Evolutionary conservation across 139 green algal genomes (phyloP).

Genomic region (Chlorella sp.): DNA sequence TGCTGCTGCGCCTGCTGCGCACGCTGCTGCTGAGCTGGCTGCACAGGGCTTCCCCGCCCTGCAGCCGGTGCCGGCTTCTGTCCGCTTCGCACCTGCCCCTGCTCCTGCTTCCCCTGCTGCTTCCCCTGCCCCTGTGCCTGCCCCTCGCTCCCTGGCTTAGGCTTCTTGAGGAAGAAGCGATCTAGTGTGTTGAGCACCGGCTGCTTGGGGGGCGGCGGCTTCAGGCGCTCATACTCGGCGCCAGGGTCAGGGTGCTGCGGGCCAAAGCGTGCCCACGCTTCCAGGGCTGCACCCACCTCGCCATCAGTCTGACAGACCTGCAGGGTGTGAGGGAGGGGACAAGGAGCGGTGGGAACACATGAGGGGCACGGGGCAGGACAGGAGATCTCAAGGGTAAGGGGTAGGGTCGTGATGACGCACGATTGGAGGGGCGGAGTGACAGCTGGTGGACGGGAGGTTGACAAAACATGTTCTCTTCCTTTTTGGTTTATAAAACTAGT

Average conservation of each 20-base stretch:
- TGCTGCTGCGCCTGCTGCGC: background rate
- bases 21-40: background rate
- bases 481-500: no score
- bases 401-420: no score
- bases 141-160: background rate
- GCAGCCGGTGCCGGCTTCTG: background rate
- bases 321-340: background rate
- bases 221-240: constrained; percentile 4
- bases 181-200: background rate
- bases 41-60: background rate
- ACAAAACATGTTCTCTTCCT: no score
- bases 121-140: background rate
- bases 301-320: constrained; percentile 44
- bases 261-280: constrained; percentile 36
- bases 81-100: background rate
- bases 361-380: no score
- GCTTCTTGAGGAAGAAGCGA: background rate
- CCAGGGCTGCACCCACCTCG: constrained; percentile 51
- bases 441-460: no score
- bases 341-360: no score
- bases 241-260: background rate
- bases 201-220: constrained; percentile 12
- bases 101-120: background rate
- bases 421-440: no score
- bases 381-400: background rate